Percentiles rank a stretch among this genome's conserved stretches.
Evolutionary conservation across 1,139 yeast genomes (phyloP).

Genomic region (Saccharomyces hybrid): DNA sequence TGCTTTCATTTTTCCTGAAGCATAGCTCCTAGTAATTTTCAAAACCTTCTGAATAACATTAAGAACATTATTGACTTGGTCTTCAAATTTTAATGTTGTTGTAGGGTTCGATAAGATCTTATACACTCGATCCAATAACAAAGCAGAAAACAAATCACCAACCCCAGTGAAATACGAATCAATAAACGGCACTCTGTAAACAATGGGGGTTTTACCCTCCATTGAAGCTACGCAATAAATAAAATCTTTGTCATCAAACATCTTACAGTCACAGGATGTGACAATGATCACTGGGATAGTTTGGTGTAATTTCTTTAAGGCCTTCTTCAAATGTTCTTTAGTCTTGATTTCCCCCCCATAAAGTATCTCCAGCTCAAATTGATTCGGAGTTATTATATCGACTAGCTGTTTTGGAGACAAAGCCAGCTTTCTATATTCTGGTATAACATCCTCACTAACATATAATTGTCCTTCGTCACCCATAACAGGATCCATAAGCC

Average conservation of each 20-base stretch:
- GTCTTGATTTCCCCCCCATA: slow-evolving; percentile 39
- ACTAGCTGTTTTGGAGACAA: slow-evolving; percentile 33
- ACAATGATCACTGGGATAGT: slow-evolving; percentile 29
- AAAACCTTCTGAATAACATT: slow-evolving; percentile 28
- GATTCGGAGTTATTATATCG: slow-evolving; percentile 63
- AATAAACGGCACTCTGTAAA: slow-evolving; percentile 45
- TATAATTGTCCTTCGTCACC: slow-evolving; percentile 67
- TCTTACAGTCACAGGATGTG: slow-evolving; percentile 25
- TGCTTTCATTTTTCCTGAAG: slow-evolving; percentile 17
- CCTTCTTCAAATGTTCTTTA: slow-evolving; percentile 33
- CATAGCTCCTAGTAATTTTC: slow-evolving; percentile 18
- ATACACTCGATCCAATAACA: slow-evolving; percentile 44
- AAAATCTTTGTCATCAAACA: slow-evolving; percentile 21
- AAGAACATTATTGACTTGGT: slow-evolving; percentile 26
- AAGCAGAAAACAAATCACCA: slow-evolving; percentile 61
- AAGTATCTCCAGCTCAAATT: slow-evolving; percentile 58
- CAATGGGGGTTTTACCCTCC: slow-evolving; percentile 16
- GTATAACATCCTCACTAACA: slow-evolving; percentile 50
- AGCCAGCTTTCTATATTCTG: slow-evolving; percentile 42
- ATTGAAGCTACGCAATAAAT: slow-evolving; percentile 35
- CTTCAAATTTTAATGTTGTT: slow-evolving; percentile 9
- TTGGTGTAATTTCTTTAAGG: slow-evolving; percentile 38
- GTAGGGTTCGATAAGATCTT: slow-evolving; percentile 9
- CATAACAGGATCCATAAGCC: slow-evolving; percentile 66
- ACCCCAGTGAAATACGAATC: slow-evolving; percentile 68